Conservation (phyloP, 2,329 filamentous ascomycete species). For the Thermothelomyces thermophilus region DNA sequence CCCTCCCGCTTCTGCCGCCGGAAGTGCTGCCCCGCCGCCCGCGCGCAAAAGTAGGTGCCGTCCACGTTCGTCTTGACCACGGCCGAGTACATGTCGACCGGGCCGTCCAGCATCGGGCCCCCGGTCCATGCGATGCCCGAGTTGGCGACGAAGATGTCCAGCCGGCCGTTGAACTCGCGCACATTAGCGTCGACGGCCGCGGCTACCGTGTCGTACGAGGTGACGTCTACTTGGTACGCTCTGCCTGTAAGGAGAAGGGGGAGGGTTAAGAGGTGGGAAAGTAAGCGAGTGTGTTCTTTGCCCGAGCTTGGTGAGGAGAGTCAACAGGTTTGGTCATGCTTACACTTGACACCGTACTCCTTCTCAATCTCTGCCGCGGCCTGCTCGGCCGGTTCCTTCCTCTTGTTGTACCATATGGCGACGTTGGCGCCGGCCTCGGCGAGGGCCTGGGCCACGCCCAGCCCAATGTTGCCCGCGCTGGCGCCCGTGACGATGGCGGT, state of each 20-base stretch:
- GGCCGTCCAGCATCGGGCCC: slow-evolving; percentile 59
- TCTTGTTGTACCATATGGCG: slow-evolving; percentile 66
- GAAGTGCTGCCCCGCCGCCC: slow-evolving; percentile 63
- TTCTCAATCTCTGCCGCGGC: slow-evolving; percentile 58
- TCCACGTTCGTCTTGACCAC: slow-evolving; percentile 68
- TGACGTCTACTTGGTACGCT: slow-evolving; percentile 58
- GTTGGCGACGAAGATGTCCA: slow-evolving; percentile 76
- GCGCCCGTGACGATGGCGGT: slow-evolving; percentile 65
- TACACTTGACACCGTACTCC: slow-evolving; percentile 62
- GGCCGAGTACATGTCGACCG: slow-evolving; percentile 56
- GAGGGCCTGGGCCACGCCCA: slow-evolving; percentile 55
- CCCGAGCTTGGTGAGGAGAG: background rate
- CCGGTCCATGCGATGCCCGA: slow-evolving; percentile 69
- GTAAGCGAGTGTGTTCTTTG: background rate
- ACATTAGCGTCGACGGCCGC: slow-evolving; percentile 47
- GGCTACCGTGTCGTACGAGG: slow-evolving; percentile 45
- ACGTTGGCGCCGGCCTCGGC: slow-evolving; percentile 68
- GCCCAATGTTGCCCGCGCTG: slow-evolving; percentile 56
- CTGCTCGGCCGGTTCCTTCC: slow-evolving; percentile 56
- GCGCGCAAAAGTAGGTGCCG: slow-evolving; percentile 71
- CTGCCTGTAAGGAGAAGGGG: slow-evolving; percentile 37
- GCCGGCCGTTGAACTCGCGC: slow-evolving; percentile 63
- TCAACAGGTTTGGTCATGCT: no score
- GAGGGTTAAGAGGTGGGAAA: background rate
- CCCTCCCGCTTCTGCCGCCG: slow-evolving; percentile 62